Evolutionary conservation across 2,329 filamentous ascomycete species (phyloP).

Genomic region (Aciculosporium take): DNA sequence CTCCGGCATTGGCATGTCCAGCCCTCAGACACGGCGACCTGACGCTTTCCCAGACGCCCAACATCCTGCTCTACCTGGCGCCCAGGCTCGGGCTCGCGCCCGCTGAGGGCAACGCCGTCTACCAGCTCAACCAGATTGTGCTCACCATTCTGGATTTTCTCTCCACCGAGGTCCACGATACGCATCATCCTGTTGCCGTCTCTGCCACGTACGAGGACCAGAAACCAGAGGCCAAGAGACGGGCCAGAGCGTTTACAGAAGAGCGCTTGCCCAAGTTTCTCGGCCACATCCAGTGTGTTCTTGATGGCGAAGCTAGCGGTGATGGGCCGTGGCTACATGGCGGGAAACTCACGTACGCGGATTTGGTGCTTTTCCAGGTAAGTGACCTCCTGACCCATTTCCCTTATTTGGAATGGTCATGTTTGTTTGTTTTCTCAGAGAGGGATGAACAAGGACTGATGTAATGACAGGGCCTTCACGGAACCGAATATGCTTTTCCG

Average conservation of each 20-base stretch:
- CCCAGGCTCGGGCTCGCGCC: conserved; percentile 42
- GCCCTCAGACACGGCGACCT: conserved; percentile 49
- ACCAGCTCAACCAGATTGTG: conserved; percentile 46
- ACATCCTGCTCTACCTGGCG: conserved; percentile 58
- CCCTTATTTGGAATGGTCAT: too few relatives aligned
- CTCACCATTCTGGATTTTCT: conserved; percentile 59
- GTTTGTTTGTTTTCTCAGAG: too few relatives aligned
- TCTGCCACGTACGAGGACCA: conserved; percentile 60
- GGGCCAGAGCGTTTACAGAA: conserved; percentile 41
- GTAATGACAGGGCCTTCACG: conserved; percentile 33
- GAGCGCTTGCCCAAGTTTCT: conserved; percentile 59
- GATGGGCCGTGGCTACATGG: conserved; percentile 54
- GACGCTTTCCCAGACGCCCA: conserved; percentile 53
- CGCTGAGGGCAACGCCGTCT: conserved; percentile 28
- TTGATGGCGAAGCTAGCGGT: conserved; percentile 39
- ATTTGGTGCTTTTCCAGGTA: conserved; percentile 60
- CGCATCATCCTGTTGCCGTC: conserved; percentile 54
- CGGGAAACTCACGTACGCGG: conserved; percentile 52
- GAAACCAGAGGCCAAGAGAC: conserved; percentile 48
- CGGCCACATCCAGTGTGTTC: conserved; percentile 52
- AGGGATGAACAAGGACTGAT: conserved; percentile 4
- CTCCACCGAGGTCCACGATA: conserved; percentile 58
- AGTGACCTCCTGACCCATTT: not conserved
- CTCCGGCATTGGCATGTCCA: conserved; percentile 53
- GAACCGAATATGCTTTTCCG: conserved; percentile 53